Percentiles rank a stretch among this genome's conserved stretches.
phyloP scores from a whole-genome alignment of 2,329 filamentous ascomycete species.

The Penicillium psychrosexuale region DNA sequence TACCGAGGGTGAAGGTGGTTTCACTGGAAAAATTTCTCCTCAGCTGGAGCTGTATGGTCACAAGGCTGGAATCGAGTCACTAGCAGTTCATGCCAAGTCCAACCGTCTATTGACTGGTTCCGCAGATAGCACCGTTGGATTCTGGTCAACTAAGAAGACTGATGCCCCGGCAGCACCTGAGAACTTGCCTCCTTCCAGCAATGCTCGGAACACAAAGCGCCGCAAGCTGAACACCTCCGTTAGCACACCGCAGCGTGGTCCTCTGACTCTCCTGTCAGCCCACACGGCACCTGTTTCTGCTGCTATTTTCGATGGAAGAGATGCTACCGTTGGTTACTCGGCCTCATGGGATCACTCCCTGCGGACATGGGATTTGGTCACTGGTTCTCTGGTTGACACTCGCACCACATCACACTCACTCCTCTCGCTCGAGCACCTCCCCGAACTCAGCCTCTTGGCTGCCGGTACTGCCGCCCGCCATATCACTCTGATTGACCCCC shows the following conservation, averaged over 20 bases:
- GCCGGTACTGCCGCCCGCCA: conserved; percentile 82
- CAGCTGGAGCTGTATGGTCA: conserved; percentile 83
- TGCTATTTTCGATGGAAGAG: conserved; percentile 78
- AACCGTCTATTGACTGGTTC: conserved; percentile 82
- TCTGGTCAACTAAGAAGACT: conserved; percentile 81
- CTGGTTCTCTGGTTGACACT: conserved; percentile 72
- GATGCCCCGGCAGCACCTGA: conserved; percentile 71
- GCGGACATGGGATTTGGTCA: conserved; percentile 86
- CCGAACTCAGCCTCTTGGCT: conserved; percentile 60
- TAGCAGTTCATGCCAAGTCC: conserved; percentile 70
- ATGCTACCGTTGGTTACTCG: conserved; percentile 86
- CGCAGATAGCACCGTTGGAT: conserved; percentile 75
- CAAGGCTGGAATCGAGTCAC: conserved; percentile 66
- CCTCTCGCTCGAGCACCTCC: conserved; percentile 72
- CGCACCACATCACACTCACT: conserved; percentile 81
- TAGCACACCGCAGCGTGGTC: conserved; percentile 66
- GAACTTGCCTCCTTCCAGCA: conserved; percentile 64
- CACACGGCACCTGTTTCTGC: conserved; percentile 74
- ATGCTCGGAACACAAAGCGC: conserved; percentile 66
- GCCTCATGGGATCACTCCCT: conserved; percentile 87
- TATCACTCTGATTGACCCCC: conserved; percentile 89
- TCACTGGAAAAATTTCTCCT: conserved; percentile 63
- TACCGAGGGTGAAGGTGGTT: conserved; percentile 60
- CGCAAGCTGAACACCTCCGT: conserved; percentile 67
- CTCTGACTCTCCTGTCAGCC: conserved; percentile 68